phyloP scores from a whole-genome alignment of 1,284 basidiomycete species.

The Tausonia pullulans region DNA sequence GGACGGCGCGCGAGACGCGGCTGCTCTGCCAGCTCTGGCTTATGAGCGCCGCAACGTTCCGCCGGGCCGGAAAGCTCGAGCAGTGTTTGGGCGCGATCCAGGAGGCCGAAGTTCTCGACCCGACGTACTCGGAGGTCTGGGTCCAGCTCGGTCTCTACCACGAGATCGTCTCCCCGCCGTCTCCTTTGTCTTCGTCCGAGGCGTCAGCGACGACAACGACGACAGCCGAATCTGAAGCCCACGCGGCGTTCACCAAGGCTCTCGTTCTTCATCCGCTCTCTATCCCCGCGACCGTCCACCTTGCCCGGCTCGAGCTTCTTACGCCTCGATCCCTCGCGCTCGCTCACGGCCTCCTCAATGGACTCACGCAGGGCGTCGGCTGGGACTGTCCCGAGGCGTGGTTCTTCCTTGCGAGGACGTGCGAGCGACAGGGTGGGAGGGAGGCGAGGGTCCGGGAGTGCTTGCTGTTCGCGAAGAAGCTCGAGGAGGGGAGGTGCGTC shows the following conservation, averaged over 20 bases:
- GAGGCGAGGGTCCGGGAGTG: constrained; percentile 61
- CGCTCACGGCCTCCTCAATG: constrained; percentile 50
- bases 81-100: constrained; percentile 83
- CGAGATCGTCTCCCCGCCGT: not conserved
- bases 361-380: constrained; percentile 41
- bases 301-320: constrained; percentile 62
- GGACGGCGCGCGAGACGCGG: constrained; percentile 52
- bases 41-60: constrained; percentile 85
- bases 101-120: constrained; percentile 84
- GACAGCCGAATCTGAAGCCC: not conserved
- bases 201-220: constrained; percentile 12
- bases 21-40: constrained; percentile 83
- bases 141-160: constrained; percentile 54
- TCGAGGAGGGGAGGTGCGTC: constrained; percentile 49
- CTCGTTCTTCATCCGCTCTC: constrained; percentile 66
- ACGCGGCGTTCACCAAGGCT: constrained; percentile 60
- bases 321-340: constrained; percentile 53
- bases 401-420: constrained; percentile 74
- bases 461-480: constrained; percentile 54
- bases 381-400: constrained; percentile 89
- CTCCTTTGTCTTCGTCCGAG: not conserved
- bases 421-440: constrained; percentile 55
- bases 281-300: constrained; percentile 60
- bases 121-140: constrained; percentile 82
- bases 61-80: constrained; percentile 75